Percentiles rank a stretch among this genome's conserved stretches.
Evolutionary conservation across 352 stramenopile species (phyloP).

Genomic region (Plasmopara viticola): DNA sequence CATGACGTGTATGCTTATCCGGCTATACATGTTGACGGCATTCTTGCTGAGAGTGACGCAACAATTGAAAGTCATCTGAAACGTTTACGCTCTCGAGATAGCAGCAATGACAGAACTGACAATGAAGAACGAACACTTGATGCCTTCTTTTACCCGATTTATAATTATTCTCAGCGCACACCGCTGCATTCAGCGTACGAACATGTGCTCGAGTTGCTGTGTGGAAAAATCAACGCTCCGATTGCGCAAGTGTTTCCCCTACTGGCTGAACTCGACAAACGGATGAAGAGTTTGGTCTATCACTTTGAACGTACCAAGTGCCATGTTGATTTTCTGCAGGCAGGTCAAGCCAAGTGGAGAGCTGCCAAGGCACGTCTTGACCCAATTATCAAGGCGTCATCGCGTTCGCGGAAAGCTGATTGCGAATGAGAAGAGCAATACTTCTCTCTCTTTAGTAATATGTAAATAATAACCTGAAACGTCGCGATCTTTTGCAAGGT

Average conservation of each 20-base stretch:
- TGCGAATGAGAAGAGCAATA: neutral
- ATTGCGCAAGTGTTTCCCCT: conserved; percentile 36
- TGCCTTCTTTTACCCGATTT: conserved; percentile 51
- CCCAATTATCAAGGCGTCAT: conserved; percentile 5
- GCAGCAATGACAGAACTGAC: conserved; percentile 6
- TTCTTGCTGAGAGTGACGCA: conserved; percentile 40
- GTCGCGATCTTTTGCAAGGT: conserved; percentile 7
- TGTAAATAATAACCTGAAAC: conserved; percentile 12
- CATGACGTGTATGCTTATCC: conserved; percentile 44
- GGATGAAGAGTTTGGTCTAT: conserved; percentile 25
- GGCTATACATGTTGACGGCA: conserved; percentile 41
- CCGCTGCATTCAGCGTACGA: conserved; percentile 52
- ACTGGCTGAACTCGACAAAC: conserved; percentile 26
- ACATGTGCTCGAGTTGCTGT: conserved; percentile 52
- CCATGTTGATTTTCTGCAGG: conserved; percentile 11
- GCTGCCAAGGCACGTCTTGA: conserved; percentile 2
- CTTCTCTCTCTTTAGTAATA: neutral
- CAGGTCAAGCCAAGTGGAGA: conserved; percentile 14
- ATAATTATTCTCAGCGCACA: conserved; percentile 4
- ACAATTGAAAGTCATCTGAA: conserved; percentile 51
- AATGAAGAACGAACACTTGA: conserved; percentile 11
- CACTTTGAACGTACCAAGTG: conserved; percentile 21
- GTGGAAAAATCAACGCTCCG: conserved; percentile 52
- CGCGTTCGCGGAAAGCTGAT: neutral
- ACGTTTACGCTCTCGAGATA: conserved; percentile 15